Evolutionary conservation across 306 rosid genomes (phyloP).

Genomic region (Prinsepia uniflora): DNA sequence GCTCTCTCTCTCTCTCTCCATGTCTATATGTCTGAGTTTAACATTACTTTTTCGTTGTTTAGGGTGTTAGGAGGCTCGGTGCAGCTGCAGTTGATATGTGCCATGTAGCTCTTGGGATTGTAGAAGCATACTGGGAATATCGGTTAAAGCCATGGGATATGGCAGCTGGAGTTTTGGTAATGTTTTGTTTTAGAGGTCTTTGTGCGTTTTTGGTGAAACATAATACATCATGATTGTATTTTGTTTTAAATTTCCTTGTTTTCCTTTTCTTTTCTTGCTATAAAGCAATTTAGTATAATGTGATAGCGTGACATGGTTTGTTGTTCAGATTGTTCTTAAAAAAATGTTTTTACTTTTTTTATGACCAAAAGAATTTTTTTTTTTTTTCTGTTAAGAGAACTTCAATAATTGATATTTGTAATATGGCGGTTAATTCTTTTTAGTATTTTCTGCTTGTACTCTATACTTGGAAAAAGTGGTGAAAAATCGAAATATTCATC

Average conservation of each 20-base stretch:
- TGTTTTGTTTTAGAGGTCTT: slow-evolving; percentile 15
- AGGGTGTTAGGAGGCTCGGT: slow-evolving; percentile 99
- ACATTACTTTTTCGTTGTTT: slow-evolving; percentile 1
- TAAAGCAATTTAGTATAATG: not conserved
- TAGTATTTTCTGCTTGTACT: not conserved
- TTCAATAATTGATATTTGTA: too few species aligned
- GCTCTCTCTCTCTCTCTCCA: slow-evolving; percentile 7
- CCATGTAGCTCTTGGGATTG: slow-evolving; percentile 93
- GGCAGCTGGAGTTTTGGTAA: slow-evolving; percentile 98
- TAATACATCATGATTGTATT: not conserved
- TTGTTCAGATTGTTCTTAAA: not conserved
- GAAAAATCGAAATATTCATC: not conserved
- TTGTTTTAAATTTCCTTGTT: not conserved
- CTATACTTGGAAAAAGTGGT: not conserved
- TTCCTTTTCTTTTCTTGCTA: too few species aligned
- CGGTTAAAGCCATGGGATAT: slow-evolving; percentile 99
- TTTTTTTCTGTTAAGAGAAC: not conserved
- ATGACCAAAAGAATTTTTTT: too few species aligned
- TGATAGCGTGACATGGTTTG: not conserved
- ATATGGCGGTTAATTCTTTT: not conserved
- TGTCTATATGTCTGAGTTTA: not conserved
- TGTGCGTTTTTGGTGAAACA: not conserved
- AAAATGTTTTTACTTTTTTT: not conserved
- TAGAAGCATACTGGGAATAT: slow-evolving; percentile 97
- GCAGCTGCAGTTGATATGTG: slow-evolving; percentile 99